Evolutionary conservation across 768 basidiomycete species (phyloP).

Genomic region (Gymnopilus dilepis): DNA sequence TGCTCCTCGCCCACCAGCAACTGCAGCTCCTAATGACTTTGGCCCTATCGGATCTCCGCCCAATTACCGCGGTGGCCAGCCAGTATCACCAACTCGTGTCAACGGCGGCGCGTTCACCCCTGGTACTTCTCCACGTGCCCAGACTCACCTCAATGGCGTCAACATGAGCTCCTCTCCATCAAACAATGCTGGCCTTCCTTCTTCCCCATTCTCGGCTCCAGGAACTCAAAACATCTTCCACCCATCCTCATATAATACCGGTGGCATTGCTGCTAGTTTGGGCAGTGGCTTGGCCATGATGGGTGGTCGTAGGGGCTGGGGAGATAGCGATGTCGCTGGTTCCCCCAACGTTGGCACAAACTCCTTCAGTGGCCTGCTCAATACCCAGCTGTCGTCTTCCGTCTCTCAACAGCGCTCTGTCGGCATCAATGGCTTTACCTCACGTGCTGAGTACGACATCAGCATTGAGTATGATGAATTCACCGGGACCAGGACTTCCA

Average conservation of each 20-base stretch:
- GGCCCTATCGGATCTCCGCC: constrained; percentile 88
- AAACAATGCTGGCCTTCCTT: constrained; percentile 43
- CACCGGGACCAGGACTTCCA: constrained; percentile 23
- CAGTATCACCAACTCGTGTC: constrained; percentile 39
- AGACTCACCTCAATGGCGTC: constrained; percentile 35
- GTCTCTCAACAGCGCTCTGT: constrained; percentile 26
- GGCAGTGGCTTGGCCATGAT: constrained; percentile 57
- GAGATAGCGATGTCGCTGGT: constrained; percentile 28
- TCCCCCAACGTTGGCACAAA: constrained; percentile 19
- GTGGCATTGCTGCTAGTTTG: constrained; percentile 68
- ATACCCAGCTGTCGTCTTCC: constrained; percentile 28
- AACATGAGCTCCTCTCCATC: constrained; percentile 39
- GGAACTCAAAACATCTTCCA: constrained; percentile 64
- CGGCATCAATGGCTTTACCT: constrained; percentile 15
- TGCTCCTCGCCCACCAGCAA: constrained; percentile 54
- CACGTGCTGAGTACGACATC: constrained; percentile 38
- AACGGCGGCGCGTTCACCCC: constrained; percentile 52
- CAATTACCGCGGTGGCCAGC: constrained; percentile 37
- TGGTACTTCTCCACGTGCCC: constrained; percentile 58
- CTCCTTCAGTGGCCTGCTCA: constrained; percentile 28
- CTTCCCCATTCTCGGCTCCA: constrained; percentile 81
- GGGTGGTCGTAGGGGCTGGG: constrained; percentile 47
- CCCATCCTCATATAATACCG: constrained; percentile 38
- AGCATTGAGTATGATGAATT: constrained; percentile 48
- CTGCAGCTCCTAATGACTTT: constrained; percentile 57